Base-by-base conservation (phyloP, 2,329 filamentous ascomycete species). In the Colletotrichum sp. region DNA sequence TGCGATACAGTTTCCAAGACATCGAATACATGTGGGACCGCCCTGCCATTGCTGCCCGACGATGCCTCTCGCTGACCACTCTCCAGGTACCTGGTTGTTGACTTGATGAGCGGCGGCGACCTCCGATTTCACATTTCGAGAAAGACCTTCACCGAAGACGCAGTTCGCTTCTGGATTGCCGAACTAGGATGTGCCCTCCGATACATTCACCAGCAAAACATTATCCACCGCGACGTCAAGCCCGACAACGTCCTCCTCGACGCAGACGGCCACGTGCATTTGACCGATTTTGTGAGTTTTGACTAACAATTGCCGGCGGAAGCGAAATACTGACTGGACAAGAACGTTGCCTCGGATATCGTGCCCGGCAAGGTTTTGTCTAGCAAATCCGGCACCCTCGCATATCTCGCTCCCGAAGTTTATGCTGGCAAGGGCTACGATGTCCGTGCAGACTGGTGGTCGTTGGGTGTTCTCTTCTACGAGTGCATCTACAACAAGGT, bases 401-500 rank as follows among this genome's bases (percentile, higher is more conserved):
- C 97, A 70, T 99, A 99, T 83, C 92, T 99, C 9, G 96, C 96
- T 2, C 97, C 97, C 6, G 97, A 99, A 84, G 97, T 99, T 3
- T 99, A 99, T 82, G 91, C 93, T 78, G 96, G 96, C 65, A 93
- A 93, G 77, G 97, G 97, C 52, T 99, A 99, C 82, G 93, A 95
- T 76, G 92, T 93, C 63, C 95, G 97, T 80, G 96, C 97, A 57
- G 97, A 99, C 84, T 99, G 97, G 97, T 99, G 97, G 97, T 99
- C 97, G 7, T 86, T 99, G 26, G 97, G 97, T 65, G 97, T 99
- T 61, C 91, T 98, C n/a, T 99, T 99, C 84, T 99, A 98, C 85
- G 97, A 99, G 85, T 99, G 97, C 90, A 98, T 99, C 79, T 99
- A 99, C 87, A 98, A 98, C 87, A 99, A 98, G 93, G 95, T 96